A percentile compares a stretch with the other conserved stretches of the same genome.
Evolutionary conservation across 2,329 filamentous ascomycete species (phyloP).

Genomic region (Pseudohalonectria lignicola): DNA sequence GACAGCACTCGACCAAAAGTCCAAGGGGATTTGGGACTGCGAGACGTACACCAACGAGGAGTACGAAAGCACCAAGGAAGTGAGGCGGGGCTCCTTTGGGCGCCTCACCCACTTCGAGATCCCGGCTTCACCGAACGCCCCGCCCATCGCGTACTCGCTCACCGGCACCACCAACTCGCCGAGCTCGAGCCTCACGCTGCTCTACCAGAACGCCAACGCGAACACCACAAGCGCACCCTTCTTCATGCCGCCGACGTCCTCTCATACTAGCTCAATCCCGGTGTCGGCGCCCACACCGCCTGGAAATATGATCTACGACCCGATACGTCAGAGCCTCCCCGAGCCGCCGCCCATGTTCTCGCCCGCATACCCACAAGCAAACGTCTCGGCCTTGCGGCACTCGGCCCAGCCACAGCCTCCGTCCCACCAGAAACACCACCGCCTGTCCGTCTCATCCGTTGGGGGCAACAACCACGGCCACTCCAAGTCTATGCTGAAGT

Average conservation of each 20-base stretch:
- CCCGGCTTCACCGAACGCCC: slow-evolving; percentile 36
- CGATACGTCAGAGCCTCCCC: slow-evolving; percentile 43
- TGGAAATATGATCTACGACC: slow-evolving; percentile 50
- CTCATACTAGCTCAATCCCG: slow-evolving; percentile 4
- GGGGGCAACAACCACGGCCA: neutral
- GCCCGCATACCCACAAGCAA: slow-evolving; percentile 35
- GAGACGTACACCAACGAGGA: slow-evolving; percentile 61
- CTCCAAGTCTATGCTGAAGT: neutral
- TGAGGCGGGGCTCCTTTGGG: slow-evolving; percentile 31
- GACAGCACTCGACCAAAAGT: slow-evolving; percentile 76
- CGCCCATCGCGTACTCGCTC: slow-evolving; percentile 71
- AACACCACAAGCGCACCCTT: slow-evolving; percentile 14
- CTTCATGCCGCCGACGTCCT: slow-evolving; percentile 14
- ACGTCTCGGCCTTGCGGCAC: slow-evolving; percentile 34
- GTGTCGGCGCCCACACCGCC: slow-evolving; percentile 35
- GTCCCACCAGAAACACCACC: neutral
- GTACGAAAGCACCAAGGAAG: slow-evolving; percentile 57
- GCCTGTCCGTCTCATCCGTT: slow-evolving; percentile 1
- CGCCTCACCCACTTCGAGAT: slow-evolving; percentile 31
- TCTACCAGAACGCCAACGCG: slow-evolving; percentile 45
- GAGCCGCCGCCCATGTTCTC: slow-evolving; percentile 36
- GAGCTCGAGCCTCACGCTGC: slow-evolving; percentile 69
- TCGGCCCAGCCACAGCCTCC: slow-evolving; percentile 19
- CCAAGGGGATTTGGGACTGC: slow-evolving; percentile 75
- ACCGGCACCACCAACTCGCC: slow-evolving; percentile 80